A percentile compares a stretch with the other conserved stretches of the same genome.
phyloP scores from a whole-genome alignment of 1,139 yeast species.

The Entelexis paramagnoliae region DNA sequence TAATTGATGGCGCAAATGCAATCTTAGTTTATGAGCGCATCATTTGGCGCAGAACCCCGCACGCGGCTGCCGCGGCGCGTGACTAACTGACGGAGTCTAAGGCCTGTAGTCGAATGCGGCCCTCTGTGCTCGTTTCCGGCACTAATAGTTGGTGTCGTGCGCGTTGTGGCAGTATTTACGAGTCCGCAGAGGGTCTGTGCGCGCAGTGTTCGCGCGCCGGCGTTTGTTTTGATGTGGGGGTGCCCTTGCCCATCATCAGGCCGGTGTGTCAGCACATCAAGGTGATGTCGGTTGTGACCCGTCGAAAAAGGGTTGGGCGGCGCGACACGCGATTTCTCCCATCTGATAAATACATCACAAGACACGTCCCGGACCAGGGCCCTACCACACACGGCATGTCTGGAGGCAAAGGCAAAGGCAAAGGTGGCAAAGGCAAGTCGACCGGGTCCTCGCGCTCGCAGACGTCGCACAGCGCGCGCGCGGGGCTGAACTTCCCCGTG shows the following conservation, averaged over 20 bases:
- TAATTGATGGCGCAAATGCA: too few species aligned
- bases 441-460: slow-evolving; percentile 53
- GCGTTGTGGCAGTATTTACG: too few species aligned
- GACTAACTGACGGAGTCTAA: too few species aligned
- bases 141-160: too few species aligned
- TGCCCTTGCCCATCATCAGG: slow-evolving; percentile 1
- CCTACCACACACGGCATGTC: slow-evolving; percentile 44
- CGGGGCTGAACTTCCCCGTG: slow-evolving; percentile 96
- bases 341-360: slow-evolving; percentile 8
- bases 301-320: slow-evolving; percentile 2
- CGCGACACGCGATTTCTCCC: slow-evolving; percentile 9
- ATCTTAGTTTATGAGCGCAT: too few species aligned
- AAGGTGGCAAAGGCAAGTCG: slow-evolving; percentile 58
- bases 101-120: too few species aligned
- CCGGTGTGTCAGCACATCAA: not conserved
- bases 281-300: not conserved
- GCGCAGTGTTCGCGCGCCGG: not conserved
- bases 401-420: slow-evolving; percentile 76
- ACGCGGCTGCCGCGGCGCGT: too few species aligned
- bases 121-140: too few species aligned
- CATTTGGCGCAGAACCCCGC: too few species aligned
- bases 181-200: too few species aligned
- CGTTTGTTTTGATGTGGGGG: not conserved
- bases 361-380: slow-evolving; percentile 1
- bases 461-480: slow-evolving; percentile 84